Evolutionary conservation across 345 rosid species (phyloP).

Genomic region (Lepidium sativum): DNA sequence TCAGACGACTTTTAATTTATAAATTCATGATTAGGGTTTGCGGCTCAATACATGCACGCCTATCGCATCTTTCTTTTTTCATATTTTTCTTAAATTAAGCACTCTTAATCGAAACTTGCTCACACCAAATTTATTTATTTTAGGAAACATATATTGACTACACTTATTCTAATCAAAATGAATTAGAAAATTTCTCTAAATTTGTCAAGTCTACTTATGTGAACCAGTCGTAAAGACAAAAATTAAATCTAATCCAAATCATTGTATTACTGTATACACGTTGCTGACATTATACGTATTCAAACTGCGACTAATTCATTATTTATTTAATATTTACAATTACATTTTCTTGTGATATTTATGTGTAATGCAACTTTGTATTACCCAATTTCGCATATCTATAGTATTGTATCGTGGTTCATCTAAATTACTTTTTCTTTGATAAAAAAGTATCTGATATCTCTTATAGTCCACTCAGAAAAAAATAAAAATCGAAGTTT

Average conservation of each 20-base stretch:
- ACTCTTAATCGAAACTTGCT: neutral
- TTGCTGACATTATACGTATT: neutral
- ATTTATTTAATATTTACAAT: neutral
- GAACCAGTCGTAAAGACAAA: neutral
- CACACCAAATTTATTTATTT: neutral
- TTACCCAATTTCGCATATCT: neutral
- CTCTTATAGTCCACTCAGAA: constrained; percentile 10
- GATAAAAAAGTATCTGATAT: neutral
- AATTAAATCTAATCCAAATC: neutral
- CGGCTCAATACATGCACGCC: constrained; percentile 32
- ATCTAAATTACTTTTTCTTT: neutral
- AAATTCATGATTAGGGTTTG: constrained; percentile 22
- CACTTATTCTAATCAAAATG: neutral
- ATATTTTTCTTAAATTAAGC: neutral
- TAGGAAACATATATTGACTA: constrained; percentile 7
- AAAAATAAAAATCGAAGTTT: constrained; percentile 10
- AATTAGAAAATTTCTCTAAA: neutral
- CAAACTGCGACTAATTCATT: constrained; percentile 3
- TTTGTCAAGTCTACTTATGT: constrained; percentile 9
- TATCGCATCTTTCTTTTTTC: constrained; percentile 4
- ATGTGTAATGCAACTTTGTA: neutral
- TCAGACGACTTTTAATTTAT: constrained; percentile 22
- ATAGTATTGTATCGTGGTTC: neutral
- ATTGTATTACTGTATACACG: neutral
- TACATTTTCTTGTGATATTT: neutral